These are phyloP conservation scores for Candida xiaguanensis DNA, from an alignment of 805 yeast genomes.

Conservation along the genomic window DNA sequence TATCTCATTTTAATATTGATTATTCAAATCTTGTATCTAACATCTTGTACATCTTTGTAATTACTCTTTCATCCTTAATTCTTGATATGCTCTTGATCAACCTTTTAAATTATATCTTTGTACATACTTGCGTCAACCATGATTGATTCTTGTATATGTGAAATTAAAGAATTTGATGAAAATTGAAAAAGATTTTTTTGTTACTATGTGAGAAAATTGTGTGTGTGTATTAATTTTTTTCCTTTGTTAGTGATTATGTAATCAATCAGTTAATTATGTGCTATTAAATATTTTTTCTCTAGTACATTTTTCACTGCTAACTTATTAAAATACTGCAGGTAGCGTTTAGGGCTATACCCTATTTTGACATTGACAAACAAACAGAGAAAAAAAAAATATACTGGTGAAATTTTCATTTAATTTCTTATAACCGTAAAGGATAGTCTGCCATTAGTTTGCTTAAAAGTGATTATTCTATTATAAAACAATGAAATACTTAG, in stretches of 20 bases:
- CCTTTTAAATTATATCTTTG: too few species aligned
- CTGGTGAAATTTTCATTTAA: not conserved
- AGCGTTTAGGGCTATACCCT: not conserved
- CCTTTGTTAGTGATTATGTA: not conserved
- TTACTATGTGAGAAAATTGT: not conserved
- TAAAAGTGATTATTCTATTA: slow-evolving; percentile 73
- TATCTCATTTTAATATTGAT: too few species aligned
- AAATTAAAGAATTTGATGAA: slow-evolving; percentile 1
- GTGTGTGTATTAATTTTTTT: not conserved
- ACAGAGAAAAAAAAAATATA: not conserved
- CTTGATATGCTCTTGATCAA: too few species aligned
- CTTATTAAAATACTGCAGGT: not conserved
- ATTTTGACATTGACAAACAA: too few species aligned
- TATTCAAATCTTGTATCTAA: not conserved
- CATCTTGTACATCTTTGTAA: too few species aligned
- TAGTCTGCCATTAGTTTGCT: slow-evolving; percentile 71
- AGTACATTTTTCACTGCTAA: too few species aligned
- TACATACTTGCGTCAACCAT: slow-evolving; percentile 7
- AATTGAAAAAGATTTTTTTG: slow-evolving; percentile 7
- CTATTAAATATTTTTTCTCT: too few species aligned
- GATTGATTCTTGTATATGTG: not conserved
- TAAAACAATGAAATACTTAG: slow-evolving; percentile 82
- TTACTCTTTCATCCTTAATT: too few species aligned
- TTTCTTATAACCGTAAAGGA: slow-evolving; percentile 51
- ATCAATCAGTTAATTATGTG: too few species aligned